These are phyloP conservation scores for Eucalyptus sp. DNA, from an alignment of 345 rosid species.

Conservation along the genomic window DNA sequence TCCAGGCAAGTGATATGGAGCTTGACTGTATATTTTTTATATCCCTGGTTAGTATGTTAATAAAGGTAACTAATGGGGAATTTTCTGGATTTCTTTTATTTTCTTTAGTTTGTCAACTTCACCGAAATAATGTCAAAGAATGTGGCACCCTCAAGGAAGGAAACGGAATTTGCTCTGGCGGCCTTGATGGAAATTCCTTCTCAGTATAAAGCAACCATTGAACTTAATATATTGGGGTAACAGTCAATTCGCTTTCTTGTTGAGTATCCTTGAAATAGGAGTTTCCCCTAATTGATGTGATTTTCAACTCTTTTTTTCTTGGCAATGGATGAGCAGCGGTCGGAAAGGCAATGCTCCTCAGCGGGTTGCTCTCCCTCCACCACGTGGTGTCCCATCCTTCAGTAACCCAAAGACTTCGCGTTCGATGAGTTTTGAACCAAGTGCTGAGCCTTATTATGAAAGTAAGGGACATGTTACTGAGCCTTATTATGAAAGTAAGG, in stretches of 20 bases:
- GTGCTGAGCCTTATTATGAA: slow-evolving; percentile 1
- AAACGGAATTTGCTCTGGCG: slow-evolving; percentile 49
- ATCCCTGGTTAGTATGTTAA: background rate
- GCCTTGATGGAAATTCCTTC: slow-evolving; percentile 66
- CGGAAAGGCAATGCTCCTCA: slow-evolving; percentile 11
- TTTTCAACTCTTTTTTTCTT: background rate
- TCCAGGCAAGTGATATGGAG: slow-evolving; percentile 19
- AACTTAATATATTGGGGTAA: slow-evolving; percentile 48
- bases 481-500: slow-evolving; percentile 1
- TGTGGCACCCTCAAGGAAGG: slow-evolving; percentile 28
- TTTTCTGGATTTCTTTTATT: background rate
- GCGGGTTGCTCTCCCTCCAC: slow-evolving; percentile 35
- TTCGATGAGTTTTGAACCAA: slow-evolving; percentile 11
- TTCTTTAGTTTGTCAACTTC: slow-evolving; percentile 49
- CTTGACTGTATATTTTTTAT: background rate
- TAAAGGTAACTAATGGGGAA: background rate
- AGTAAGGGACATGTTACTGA: slow-evolving; percentile 5
- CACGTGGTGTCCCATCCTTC: slow-evolving; percentile 1
- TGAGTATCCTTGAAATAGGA: background rate
- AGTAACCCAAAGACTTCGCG: slow-evolving; percentile 2
- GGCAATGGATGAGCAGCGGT: background rate
- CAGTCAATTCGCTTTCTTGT: background rate
- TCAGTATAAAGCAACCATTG: slow-evolving; percentile 57
- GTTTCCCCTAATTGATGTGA: background rate
- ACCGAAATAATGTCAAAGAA: slow-evolving; percentile 56